Evolutionary conservation across 805 yeast species (phyloP).

Genomic region (Starmerella vitae): DNA sequence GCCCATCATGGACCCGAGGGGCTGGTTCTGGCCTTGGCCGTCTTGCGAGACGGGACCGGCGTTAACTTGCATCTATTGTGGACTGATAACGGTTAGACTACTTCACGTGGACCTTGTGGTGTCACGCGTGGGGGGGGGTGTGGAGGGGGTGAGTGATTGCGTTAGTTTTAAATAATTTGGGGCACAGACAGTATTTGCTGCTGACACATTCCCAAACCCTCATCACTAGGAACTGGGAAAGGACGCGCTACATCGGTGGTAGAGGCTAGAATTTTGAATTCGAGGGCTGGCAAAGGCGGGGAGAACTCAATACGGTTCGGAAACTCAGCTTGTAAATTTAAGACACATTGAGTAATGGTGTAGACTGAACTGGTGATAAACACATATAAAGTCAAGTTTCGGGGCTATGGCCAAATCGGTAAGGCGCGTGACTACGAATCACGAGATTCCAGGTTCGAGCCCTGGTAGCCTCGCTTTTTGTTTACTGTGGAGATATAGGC

Average conservation of each 20-base stretch:
- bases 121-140: slow-evolving; percentile 12
- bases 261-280: too few species aligned
- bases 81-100: background rate
- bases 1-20: slow-evolving; percentile 14
- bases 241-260: too few species aligned
- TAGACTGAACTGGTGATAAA: background rate
- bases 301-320: too few species aligned
- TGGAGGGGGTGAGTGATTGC: background rate
- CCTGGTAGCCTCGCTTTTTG: slow-evolving; percentile 21
- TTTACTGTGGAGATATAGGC: too few species aligned
- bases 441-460: slow-evolving; percentile 23
- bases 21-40: slow-evolving; percentile 8
- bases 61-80: slow-evolving; percentile 16
- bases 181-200: background rate
- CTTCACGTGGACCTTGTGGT: slow-evolving; percentile 20
- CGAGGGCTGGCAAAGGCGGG: too few species aligned
- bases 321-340: too few species aligned
- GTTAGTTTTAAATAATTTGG: background rate
- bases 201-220: background rate
- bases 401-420: slow-evolving; percentile 23
- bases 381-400: background rate
- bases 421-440: slow-evolving; percentile 23
- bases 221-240: too few species aligned
- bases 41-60: slow-evolving; percentile 18
- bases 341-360: background rate